Base-by-base conservation (phyloP, 2,329 filamentous ascomycete species). In the Xylariaceae sp. region DNA sequence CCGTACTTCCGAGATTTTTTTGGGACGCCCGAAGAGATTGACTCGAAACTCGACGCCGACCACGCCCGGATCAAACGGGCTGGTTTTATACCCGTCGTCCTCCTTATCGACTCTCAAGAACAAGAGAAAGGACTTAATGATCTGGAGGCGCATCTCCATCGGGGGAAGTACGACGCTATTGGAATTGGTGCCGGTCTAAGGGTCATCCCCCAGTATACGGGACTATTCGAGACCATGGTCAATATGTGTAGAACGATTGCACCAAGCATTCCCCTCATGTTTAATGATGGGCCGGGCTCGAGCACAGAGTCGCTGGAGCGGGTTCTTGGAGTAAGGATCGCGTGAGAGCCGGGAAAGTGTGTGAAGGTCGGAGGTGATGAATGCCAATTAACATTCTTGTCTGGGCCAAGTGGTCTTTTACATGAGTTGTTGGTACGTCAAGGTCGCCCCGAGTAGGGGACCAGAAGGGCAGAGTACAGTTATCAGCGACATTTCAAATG, bases 201-300 rank as follows among this genome's bases (percentile, higher is more conserved):
- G 29, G 21, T 62, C 11, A 27, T 55, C 18, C 50, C 58, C 8
- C 48, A 54, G 6, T 23, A 57, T 24, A 53, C 58, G 10, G 37
- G 10, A 9, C n/a, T 61, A 29, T 61, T 65, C 47, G 60, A 65
- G 45, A 49, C 57, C 20, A 42, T 59, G 10, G 64, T 62, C 43
- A 61, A 59, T 54, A 57, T 50, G 32, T 55, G 52, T 15, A 32
- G 37, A 16, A 39, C 18, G 8, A 23, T 36, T 24, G 41, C 43
- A 15, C 60, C 58, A 4, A 26, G 40, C 9, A 41, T 51, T 30
- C 58, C 58, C 4, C 24, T 60, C 18, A 18, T 59, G 41, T 62
- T 62, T 32, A 60, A 55, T 30, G 41, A 50, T 23, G 55, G 50
- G 27, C 60, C 60, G 6, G 58, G 26, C 24, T 50, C 46, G n/a